Conservation (phyloP, 2,329 filamentous ascomycete genomes). For the Zelopaecilomyces penicillatus region DNA sequence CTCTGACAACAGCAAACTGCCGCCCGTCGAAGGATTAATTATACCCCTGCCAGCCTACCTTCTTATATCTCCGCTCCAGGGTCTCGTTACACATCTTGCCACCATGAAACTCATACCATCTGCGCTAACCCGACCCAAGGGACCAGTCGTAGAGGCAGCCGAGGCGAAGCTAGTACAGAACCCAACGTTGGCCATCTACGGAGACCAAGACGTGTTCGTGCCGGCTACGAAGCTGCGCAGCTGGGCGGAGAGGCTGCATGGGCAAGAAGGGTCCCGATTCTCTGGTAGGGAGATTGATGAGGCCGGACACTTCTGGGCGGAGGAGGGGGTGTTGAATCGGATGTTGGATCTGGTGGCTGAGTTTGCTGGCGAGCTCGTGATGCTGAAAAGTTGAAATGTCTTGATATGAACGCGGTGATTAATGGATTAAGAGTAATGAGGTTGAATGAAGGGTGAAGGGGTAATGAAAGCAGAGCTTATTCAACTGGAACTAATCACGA, state of each 20-base stretch:
- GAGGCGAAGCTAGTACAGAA: constrained; percentile 50
- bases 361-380: constrained; percentile 18
- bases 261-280: constrained; percentile 36
- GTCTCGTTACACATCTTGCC: constrained; percentile 50
- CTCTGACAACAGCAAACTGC: constrained; percentile 16
- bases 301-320: constrained; percentile 57
- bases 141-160: constrained; percentile 22
- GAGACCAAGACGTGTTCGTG: constrained; percentile 67
- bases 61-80: constrained; percentile 59
- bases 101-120: constrained; percentile 48
- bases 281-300: constrained; percentile 37
- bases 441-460: too few species aligned
- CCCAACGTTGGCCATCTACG: constrained; percentile 63
- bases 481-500: too few species aligned
- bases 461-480: too few species aligned
- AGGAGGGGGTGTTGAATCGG: constrained; percentile 36
- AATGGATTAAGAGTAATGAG: too few species aligned
- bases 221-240: constrained; percentile 52
- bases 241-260: constrained; percentile 53
- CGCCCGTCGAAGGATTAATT: constrained; percentile 25
- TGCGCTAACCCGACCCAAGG: constrained; percentile 12
- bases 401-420: too few species aligned
- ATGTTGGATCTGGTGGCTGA: constrained; percentile 17
- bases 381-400: constrained; percentile 4
- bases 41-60: constrained; percentile 45